Base-by-base conservation (phyloP, 495 filamentous ascomycete genomes). In the Glutinoglossum americanum region DNA sequence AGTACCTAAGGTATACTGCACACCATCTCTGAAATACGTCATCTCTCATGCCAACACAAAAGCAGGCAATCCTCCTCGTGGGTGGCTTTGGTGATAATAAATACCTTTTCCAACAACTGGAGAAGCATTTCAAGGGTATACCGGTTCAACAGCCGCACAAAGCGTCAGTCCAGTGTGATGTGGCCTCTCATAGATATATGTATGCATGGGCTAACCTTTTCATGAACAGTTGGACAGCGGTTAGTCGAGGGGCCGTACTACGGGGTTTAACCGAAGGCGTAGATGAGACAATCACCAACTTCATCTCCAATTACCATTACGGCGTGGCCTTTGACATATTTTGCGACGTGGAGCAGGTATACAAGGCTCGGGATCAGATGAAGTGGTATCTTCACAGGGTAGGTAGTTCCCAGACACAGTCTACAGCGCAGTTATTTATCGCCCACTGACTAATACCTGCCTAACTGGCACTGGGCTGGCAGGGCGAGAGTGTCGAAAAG, bases 201-300 rank as follows among this genome's bases (percentile, higher is more conserved):
- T 23, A n/a, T 23, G 13, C 47, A 23, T 5, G 13, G 19, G 21
- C 47, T 51, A 51, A 51, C 26, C 21, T 15, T 51, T 23, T 23
- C 13, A 4, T 27, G 21, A 51, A n/a, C 55, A 63, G 61, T 11
- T 61, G 61, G 60, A 63, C 59, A 1, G 56, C 61, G 1, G 60
- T 63, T 17, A 61, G 61, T 30, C 61, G 61, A 7, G 61, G 61
- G 5, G 61, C 61, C 35, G 59, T 61, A 10, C 51, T 63, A 11
- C 61, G 59, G 32, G 61, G 57, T 11, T 13, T 59, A 23, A 58
- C 2, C 13, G 27, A 41, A 26, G 17, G 6, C 21, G 23, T 47
- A 41, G 30, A 26, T n/a, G 28, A 51, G n/a, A n/a, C 8, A 15
- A 51, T 63, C 19, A 58, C 28, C 28, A 37, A 59, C 1, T 35